Conservation (phyloP, 148 eudicot genomes). For the Camellia sinensis region DNA sequence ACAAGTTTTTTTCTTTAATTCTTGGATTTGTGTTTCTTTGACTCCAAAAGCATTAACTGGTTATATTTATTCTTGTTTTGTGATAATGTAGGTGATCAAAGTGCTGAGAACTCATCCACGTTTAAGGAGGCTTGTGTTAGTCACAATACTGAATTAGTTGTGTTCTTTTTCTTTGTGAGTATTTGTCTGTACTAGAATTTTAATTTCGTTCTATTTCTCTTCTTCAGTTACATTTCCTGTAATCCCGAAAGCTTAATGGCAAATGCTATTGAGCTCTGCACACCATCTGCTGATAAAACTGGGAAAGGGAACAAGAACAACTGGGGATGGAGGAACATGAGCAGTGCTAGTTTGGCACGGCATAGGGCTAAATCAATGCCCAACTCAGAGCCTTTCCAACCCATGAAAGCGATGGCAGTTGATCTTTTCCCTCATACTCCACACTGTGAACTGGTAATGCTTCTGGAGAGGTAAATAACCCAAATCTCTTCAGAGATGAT, state of each 20-base stretch:
- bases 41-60: neutral
- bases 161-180: neutral
- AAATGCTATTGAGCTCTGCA: slow-evolving; percentile 92
- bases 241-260: slow-evolving; percentile 93
- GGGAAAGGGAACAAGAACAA: slow-evolving; percentile 63
- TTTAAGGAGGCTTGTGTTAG: slow-evolving; percentile 84
- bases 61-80: slow-evolving; percentile 4
- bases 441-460: slow-evolving; percentile 94
- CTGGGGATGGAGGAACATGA: slow-evolving; percentile 76
- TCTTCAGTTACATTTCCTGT: slow-evolving; percentile 86
- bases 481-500: neutral
- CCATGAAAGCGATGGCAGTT: slow-evolving; percentile 90
- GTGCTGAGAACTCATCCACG: slow-evolving; percentile 81
- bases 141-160: slow-evolving; percentile 8
- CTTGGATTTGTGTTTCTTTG: neutral
- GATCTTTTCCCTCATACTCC: slow-evolving; percentile 96
- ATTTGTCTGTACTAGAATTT: neutral
- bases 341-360: slow-evolving; percentile 86
- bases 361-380: slow-evolving; percentile 93
- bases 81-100: slow-evolving; percentile 62
- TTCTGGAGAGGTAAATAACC: slow-evolving; percentile 67
- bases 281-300: slow-evolving; percentile 60
- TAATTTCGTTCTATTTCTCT: slow-evolving; percentile 2
- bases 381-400: slow-evolving; percentile 76
- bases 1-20: neutral